Evolutionary conservation across 805 yeast species (phyloP).

Genomic region (Ogataea methanolica): DNA sequence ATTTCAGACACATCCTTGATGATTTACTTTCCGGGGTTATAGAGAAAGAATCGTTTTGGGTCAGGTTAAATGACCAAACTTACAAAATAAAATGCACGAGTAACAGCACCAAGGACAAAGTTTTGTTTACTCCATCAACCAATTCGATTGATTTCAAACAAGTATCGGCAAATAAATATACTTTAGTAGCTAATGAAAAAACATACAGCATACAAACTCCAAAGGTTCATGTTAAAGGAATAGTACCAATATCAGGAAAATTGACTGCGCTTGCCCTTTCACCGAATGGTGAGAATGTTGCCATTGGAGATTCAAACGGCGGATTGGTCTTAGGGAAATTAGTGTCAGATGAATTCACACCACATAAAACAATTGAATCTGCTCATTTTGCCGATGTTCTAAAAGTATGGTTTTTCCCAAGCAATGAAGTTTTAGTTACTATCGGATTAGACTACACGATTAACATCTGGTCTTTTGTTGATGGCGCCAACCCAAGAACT

Average conservation of each 20-base stretch:
- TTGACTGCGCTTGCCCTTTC: slow-evolving; percentile 4
- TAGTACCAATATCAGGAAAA: neutral
- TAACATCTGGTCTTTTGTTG: slow-evolving; percentile 54
- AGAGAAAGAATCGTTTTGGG: slow-evolving; percentile 11
- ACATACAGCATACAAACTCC: neutral
- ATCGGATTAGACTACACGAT: slow-evolving; percentile 54
- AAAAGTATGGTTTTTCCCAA: slow-evolving; percentile 51
- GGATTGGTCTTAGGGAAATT: slow-evolving; percentile 7
- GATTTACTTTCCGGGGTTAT: slow-evolving; percentile 10
- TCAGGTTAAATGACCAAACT: slow-evolving; percentile 5
- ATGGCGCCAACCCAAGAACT: slow-evolving; percentile 46
- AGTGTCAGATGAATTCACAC: neutral
- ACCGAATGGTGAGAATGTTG: slow-evolving; percentile 7
- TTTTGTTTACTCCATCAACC: neutral
- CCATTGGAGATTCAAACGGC: slow-evolving; percentile 16
- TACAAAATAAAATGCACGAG: neutral
- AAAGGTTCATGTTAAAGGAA: neutral
- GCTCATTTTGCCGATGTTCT: slow-evolving; percentile 53
- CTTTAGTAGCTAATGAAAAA: neutral
- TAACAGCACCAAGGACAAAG: neutral
- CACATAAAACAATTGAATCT: slow-evolving; percentile 5
- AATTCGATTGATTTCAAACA: neutral
- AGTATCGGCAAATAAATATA: neutral
- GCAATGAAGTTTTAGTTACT: slow-evolving; percentile 55
- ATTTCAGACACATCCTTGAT: slow-evolving; percentile 11